These are phyloP conservation scores for Chaetomium globosum DNA, from an alignment of 2,329 filamentous ascomycete genomes.

Conservation along the genomic window DNA sequence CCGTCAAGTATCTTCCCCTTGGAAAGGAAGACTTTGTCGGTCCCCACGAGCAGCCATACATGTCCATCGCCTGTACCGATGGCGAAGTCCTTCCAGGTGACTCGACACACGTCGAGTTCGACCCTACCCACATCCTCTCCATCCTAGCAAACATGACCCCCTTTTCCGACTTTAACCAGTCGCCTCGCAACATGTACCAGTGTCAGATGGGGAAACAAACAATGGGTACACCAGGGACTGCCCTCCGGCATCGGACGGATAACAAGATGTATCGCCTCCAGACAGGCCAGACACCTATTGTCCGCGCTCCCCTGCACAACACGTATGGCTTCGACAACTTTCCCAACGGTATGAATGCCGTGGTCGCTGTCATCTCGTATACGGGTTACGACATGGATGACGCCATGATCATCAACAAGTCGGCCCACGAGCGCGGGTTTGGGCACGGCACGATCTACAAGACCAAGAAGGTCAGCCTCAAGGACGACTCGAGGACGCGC, in stretches of 20 bases:
- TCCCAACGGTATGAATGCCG: conserved; percentile 91
- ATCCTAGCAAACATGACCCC: conserved; percentile 98
- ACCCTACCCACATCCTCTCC: conserved; percentile 94
- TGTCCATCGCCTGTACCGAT: conserved; percentile 93
- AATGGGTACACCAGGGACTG: conserved; percentile 93
- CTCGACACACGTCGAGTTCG: conserved; percentile 90
- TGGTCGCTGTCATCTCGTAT: conserved; percentile 97
- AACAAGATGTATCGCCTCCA: conserved; percentile 96
- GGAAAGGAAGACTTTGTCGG: conserved; percentile 87
- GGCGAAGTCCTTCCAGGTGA: conserved; percentile 84
- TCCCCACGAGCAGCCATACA: conserved; percentile 94
- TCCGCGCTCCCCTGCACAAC: conserved; percentile 89
- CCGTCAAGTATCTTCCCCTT: conserved; percentile 87
- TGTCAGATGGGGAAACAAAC: conserved; percentile 99
- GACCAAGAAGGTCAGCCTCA: conserved; percentile 86
- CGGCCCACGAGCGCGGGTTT: conserved; percentile 91
- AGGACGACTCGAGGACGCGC: conserved; percentile 72
- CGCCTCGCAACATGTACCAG: conserved; percentile 98
- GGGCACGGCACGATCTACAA: conserved; percentile 97
- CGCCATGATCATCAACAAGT: conserved; percentile 99
- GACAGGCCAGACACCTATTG: conserved; percentile 93
- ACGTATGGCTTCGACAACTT: conserved; percentile 98
- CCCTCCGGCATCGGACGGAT: conserved; percentile 83
- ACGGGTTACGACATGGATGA: conserved; percentile 99
- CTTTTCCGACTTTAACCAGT: conserved; percentile 98